A percentile compares a stretch with the other conserved stretches of the same genome.
Conservation (phyloP, 2,329 filamentous ascomycete species). For the Calonectria ilicicola region DNA sequence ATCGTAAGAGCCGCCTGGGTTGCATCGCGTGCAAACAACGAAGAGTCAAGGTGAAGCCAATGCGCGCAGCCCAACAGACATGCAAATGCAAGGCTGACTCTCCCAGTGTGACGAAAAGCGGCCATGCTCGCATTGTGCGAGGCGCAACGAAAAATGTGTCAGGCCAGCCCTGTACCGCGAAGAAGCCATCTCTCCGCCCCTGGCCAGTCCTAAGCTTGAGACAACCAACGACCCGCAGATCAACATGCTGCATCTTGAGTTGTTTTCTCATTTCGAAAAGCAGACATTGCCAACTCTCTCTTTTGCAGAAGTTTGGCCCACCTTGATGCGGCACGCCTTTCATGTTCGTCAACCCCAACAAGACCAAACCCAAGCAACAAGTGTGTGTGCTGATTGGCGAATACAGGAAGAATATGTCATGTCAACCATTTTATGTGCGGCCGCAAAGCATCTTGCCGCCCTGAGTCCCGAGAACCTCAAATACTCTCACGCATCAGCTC, state of each 20-base stretch:
- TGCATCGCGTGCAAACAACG: constrained; percentile 6
- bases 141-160: constrained; percentile 5
- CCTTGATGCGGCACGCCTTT: constrained; percentile 13
- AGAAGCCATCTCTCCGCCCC: background rate
- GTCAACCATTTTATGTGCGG: constrained; percentile 4
- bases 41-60: background rate
- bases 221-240: background rate
- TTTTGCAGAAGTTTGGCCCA: constrained; percentile 8
- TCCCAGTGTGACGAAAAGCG: constrained; percentile 4
- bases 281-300: constrained; percentile 1
- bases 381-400: background rate
- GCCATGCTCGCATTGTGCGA: background rate
- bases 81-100: background rate
- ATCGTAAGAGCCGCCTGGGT: constrained; percentile 14
- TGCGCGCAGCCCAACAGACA: too few species aligned
- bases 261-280: constrained; percentile 10
- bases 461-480: background rate
- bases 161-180: too few species aligned
- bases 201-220: background rate
- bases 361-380: background rate
- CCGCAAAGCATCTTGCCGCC: background rate
- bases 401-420: constrained; percentile 11
- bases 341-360: background rate
- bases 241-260: constrained; percentile 10
- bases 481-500: background rate